Conservation (phyloP, 108 stramenopile genomes). For the Seminavis robusta region DNA sequence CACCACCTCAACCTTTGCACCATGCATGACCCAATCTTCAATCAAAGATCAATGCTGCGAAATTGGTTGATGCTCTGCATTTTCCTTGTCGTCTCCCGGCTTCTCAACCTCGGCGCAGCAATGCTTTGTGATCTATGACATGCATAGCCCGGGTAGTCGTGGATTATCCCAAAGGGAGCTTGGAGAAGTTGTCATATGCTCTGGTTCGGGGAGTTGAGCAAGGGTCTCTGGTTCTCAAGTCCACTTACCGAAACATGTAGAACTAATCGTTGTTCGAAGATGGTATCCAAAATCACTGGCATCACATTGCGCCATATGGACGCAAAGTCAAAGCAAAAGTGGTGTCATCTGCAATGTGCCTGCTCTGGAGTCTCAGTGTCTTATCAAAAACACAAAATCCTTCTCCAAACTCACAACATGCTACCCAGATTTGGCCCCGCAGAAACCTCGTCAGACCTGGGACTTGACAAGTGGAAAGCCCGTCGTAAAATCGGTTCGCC, state of each 20-base stretch:
- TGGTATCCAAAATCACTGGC: constrained; percentile 44
- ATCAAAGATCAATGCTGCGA: constrained; percentile 79
- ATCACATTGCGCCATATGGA: constrained; percentile 53
- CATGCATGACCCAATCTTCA: constrained; percentile 75
- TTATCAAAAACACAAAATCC: constrained; percentile 55
- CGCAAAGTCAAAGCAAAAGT: constrained; percentile 51
- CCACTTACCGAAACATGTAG: constrained; percentile 56
- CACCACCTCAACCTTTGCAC: constrained; percentile 67
- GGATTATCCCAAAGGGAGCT: constrained; percentile 87
- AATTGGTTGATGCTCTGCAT: constrained; percentile 93
- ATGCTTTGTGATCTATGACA: constrained; percentile 91
- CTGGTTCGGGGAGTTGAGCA: constrained; percentile 87
- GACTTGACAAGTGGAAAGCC: too few relatives aligned
- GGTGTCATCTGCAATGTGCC: constrained; percentile 84
- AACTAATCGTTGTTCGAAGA: constrained; percentile 55
- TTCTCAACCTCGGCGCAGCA: constrained; percentile 80
- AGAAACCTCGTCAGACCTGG: too few relatives aligned
- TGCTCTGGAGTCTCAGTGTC: constrained; percentile 59
- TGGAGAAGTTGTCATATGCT: constrained; percentile 79
- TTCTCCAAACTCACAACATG: constrained; percentile 25
- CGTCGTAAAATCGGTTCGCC: too few relatives aligned
- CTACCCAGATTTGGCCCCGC: background rate
- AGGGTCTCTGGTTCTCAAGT: constrained; percentile 46
- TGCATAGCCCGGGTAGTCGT: constrained; percentile 82
- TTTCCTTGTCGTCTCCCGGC: constrained; percentile 86